Conservation (phyloP, 75 land plant species). For the Picea glauca region DNA sequence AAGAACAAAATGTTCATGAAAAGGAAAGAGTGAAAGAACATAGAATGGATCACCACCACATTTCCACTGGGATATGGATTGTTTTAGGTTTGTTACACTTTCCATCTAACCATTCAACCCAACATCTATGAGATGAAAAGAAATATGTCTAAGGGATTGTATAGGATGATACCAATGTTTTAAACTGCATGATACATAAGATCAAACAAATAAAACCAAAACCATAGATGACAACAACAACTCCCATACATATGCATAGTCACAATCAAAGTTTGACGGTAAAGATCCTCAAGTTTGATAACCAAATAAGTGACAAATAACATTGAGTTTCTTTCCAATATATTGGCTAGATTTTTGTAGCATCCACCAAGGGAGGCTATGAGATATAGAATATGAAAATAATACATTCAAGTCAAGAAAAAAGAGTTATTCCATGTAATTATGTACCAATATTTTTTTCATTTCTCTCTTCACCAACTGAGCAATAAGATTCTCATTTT, state of each 20-base stretch:
- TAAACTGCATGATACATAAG: neutral
- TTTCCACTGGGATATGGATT: too few species aligned
- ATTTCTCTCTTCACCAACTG: constrained; percentile 88
- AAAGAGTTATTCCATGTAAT: neutral
- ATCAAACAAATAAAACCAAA: neutral
- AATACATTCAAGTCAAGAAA: neutral
- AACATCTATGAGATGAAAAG: constrained; percentile 79
- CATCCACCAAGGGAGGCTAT: neutral
- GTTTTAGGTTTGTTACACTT: too few species aligned
- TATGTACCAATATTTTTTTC: constrained; percentile 65
- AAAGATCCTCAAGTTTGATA: constrained; percentile 98
- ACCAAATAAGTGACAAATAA: constrained; percentile 96
- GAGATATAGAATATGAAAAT: constrained; percentile 5
- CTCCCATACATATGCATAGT: constrained; percentile 84
- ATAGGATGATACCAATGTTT: neutral
- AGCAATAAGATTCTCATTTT: constrained; percentile 91
- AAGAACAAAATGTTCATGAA: too few species aligned
- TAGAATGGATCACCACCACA: too few species aligned
- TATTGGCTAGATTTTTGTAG: constrained; percentile 91
- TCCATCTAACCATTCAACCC: too few species aligned
- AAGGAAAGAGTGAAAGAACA: too few species aligned
- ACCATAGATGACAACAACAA: neutral
- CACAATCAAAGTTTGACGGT: constrained; percentile 96
- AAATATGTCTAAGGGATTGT: constrained; percentile 88
- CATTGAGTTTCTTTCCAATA: constrained; percentile 95